Percentiles rank a stretch among this genome's conserved stretches.
Conservation (phyloP, 371 early-diverging fungal species). For the Gilbertella persicaria region DNA sequence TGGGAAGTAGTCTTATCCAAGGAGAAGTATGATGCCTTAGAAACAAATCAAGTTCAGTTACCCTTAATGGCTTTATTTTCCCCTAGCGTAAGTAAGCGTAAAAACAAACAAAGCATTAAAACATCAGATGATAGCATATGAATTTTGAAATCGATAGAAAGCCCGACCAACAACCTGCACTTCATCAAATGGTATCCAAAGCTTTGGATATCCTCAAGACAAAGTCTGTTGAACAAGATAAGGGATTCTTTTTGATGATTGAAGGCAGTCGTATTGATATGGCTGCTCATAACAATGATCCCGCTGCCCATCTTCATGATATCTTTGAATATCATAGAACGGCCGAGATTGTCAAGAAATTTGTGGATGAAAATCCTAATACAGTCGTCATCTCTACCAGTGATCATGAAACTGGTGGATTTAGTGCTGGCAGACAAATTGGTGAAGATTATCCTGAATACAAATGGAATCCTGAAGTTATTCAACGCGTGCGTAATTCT, state of each 20-base stretch:
- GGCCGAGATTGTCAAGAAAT: constrained; percentile 68
- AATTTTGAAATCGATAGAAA: constrained; percentile 82
- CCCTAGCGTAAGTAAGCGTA: constrained; percentile 19
- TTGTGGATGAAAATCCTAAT: constrained; percentile 72
- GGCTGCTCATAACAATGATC: constrained; percentile 85
- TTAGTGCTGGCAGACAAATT: constrained; percentile 76
- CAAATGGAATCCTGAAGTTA: constrained; percentile 78
- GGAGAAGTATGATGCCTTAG: constrained; percentile 61
- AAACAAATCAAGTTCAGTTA: constrained; percentile 31
- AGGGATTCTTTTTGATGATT: constrained; percentile 94
- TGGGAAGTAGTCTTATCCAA: constrained; percentile 56
- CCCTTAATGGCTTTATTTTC: constrained; percentile 81
- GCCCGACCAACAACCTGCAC: constrained; percentile 62
- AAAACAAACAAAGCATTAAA: constrained; percentile 28
- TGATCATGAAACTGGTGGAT: constrained; percentile 96
- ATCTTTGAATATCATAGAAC: constrained; percentile 88
- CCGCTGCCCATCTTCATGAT: constrained; percentile 88
- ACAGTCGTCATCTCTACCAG: constrained; percentile 85
- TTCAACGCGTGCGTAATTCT: constrained; percentile 69
- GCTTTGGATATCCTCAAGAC: constrained; percentile 63
- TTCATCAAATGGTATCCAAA: constrained; percentile 73
- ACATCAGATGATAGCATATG: constrained; percentile 76
- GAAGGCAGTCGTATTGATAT: constrained; percentile 93
- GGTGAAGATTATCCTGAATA: constrained; percentile 79
- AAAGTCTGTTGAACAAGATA: constrained; percentile 26